These are phyloP conservation scores for Teratosphaeria epicoccoides DNA, from an alignment of 2,329 filamentous ascomycete species.

Conservation along the genomic window DNA sequence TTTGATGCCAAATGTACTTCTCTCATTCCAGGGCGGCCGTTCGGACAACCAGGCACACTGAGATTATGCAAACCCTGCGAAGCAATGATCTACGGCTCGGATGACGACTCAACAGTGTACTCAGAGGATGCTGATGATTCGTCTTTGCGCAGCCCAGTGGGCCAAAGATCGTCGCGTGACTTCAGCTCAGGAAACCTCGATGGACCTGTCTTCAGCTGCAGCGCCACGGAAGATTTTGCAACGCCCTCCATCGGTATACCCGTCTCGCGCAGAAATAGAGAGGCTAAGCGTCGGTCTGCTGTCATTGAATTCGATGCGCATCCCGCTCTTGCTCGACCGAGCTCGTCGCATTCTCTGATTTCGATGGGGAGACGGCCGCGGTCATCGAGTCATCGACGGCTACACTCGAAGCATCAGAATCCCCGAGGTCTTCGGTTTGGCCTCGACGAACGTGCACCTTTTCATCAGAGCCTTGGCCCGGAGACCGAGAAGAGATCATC, in stretches of 20 bases:
- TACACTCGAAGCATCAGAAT: slow-evolving; percentile 79
- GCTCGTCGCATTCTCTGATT: slow-evolving; percentile 80
- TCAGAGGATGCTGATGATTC: slow-evolving; percentile 53
- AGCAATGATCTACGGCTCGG: slow-evolving; percentile 78
- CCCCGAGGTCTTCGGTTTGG: slow-evolving; percentile 62
- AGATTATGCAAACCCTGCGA: slow-evolving; percentile 91
- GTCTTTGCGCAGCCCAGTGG: slow-evolving; percentile 12
- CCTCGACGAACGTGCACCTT: slow-evolving; percentile 74
- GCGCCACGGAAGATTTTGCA: slow-evolving; percentile 26
- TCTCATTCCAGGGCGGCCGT: slow-evolving; percentile 75
- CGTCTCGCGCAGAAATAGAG: slow-evolving; percentile 56
- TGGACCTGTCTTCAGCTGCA: slow-evolving; percentile 15
- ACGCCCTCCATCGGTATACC: slow-evolving; percentile 56
- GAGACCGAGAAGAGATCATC: slow-evolving; percentile 54
- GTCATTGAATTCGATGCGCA: slow-evolving; percentile 83
- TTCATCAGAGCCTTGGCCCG: slow-evolving; percentile 63
- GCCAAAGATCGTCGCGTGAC: slow-evolving; percentile 5
- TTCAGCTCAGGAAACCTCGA: slow-evolving; percentile 9
- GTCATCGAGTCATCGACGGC: slow-evolving; percentile 68
- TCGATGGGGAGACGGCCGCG: slow-evolving; percentile 61
- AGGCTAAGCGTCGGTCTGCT: slow-evolving; percentile 72
- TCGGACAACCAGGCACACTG: slow-evolving; percentile 74
- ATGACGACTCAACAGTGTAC: slow-evolving; percentile 85
- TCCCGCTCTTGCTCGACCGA: slow-evolving; percentile 70
- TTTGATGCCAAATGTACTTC: slow-evolving; percentile 95